A percentile compares a stretch with the other conserved stretches of the same genome.
Conservation (phyloP, 2,329 filamentous ascomycete genomes). For the Fusarium acutatum region DNA sequence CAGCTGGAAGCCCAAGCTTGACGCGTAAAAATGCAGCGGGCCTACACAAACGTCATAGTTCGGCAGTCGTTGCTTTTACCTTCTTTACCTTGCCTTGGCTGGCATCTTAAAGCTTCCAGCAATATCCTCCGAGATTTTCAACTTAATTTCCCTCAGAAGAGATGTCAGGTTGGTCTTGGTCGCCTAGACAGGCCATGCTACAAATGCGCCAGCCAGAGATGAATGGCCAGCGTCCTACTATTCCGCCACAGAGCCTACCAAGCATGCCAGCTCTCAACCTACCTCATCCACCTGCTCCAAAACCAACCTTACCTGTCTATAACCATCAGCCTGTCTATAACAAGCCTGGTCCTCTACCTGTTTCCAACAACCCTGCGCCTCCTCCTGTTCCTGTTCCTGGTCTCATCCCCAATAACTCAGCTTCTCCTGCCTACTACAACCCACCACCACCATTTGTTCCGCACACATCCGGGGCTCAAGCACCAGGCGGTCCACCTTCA, state of each 20-base stretch:
- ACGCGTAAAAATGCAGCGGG: not conserved
- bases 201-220: constrained; percentile 14
- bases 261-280: constrained; percentile 16
- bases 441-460: constrained; percentile 20
- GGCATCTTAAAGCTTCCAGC: not conserved
- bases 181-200: constrained; percentile 26
- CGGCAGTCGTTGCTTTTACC: constrained; percentile 4
- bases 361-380: not conserved
- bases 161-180: constrained; percentile 32
- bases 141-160: not conserved
- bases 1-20: not conserved
- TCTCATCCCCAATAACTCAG: not conserved
- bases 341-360: not conserved
- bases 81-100: not conserved
- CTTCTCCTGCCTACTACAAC: constrained; percentile 8
- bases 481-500: not conserved
- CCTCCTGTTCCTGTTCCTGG: not conserved
- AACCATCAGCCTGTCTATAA: not conserved
- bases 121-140: not conserved
- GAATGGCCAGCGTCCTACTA: not conserved
- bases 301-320: not conserved
- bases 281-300: not conserved
- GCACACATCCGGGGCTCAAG: not conserved
- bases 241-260: not conserved
- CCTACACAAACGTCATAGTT: constrained; percentile 17